Evolutionary conservation across 2,329 filamentous ascomycete genomes (phyloP).

Genomic region (Elsinoe fawcettii): DNA sequence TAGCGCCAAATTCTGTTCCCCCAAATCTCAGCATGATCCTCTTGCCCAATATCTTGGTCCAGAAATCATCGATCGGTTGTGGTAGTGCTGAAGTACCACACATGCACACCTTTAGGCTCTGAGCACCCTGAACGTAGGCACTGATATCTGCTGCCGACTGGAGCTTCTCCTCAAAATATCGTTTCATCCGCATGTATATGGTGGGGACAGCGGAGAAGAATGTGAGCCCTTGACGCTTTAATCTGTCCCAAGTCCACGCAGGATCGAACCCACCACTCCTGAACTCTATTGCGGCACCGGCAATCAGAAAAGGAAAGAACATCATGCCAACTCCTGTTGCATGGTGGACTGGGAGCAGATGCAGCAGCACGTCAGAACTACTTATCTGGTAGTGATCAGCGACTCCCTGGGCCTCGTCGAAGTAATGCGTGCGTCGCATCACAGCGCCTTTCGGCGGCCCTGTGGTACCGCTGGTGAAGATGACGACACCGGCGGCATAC

Average conservation of each 20-base stretch:
- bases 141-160: slow-evolving; percentile 25
- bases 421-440: slow-evolving; percentile 37
- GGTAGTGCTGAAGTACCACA: slow-evolving; percentile 45
- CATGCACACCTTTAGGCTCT: slow-evolving; percentile 35
- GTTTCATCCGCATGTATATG: slow-evolving; percentile 43
- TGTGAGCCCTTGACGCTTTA: slow-evolving; percentile 35
- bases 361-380: slow-evolving; percentile 39
- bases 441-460: slow-evolving; percentile 40
- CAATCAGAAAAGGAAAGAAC: slow-evolving; percentile 40
- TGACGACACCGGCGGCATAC: slow-evolving; percentile 36
- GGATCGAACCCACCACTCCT: slow-evolving; percentile 37
- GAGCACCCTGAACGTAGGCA: slow-evolving; percentile 38
- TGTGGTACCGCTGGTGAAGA: slow-evolving; percentile 43
- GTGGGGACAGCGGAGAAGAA: slow-evolving; percentile 48
- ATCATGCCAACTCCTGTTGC: slow-evolving; percentile 46
- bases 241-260: slow-evolving; percentile 40
- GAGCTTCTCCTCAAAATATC: slow-evolving; percentile 36
- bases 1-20: slow-evolving; percentile 46
- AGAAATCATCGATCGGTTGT: slow-evolving; percentile 45
- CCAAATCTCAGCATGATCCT: slow-evolving; percentile 43
- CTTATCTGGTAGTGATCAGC: slow-evolving; percentile 35
- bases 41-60: slow-evolving; percentile 38
- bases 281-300: slow-evolving; percentile 43
- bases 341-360: slow-evolving; percentile 45
- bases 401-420: slow-evolving; percentile 32